Conservation (phyloP, 2,329 filamentous ascomycete genomes). For the Alternaria longipes region DNA sequence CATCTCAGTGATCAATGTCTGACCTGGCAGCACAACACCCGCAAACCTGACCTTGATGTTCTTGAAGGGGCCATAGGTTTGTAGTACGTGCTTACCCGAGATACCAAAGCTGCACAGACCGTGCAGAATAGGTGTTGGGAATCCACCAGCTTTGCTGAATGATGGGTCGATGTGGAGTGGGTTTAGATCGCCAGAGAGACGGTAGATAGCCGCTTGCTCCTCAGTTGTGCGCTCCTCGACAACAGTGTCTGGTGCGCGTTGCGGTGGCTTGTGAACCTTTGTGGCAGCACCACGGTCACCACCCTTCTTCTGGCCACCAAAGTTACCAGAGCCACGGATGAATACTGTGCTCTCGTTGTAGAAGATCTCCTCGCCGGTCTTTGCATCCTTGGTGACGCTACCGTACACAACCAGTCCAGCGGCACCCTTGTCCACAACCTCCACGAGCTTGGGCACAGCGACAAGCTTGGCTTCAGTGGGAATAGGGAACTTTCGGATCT, state of each 20-base stretch:
- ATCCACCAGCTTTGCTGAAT: constrained; percentile 94
- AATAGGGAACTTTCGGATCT: constrained; percentile 90
- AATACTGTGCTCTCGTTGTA: constrained; percentile 97
- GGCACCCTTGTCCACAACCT: constrained; percentile 95
- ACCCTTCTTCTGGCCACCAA: constrained; percentile 82
- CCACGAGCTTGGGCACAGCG: constrained; percentile 81
- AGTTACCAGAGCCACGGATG: constrained; percentile 88
- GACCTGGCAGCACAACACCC: constrained; percentile 83
- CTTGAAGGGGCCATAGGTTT: constrained; percentile 83
- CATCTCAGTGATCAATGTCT: constrained; percentile 92
- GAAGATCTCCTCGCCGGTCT: constrained; percentile 88
- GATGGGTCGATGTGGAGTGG: constrained; percentile 94
- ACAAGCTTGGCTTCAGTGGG: constrained; percentile 82
- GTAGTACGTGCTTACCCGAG: constrained; percentile 87
- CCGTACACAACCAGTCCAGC: constrained; percentile 84
- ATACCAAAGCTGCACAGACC: constrained; percentile 96
- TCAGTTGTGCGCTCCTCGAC: constrained; percentile 86
- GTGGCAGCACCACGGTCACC: constrained; percentile 81
- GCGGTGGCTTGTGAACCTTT: constrained; percentile 79
- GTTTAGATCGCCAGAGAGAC: constrained; percentile 93
- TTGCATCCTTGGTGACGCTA: constrained; percentile 83
- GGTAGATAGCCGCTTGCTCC: constrained; percentile 93
- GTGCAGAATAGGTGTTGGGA: constrained; percentile 93
- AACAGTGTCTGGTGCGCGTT: constrained; percentile 79
- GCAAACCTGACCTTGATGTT: constrained; percentile 95